These are phyloP conservation scores for Populus pruinosa DNA, from an alignment of 345 rosid genomes.

Conservation along the genomic window DNA sequence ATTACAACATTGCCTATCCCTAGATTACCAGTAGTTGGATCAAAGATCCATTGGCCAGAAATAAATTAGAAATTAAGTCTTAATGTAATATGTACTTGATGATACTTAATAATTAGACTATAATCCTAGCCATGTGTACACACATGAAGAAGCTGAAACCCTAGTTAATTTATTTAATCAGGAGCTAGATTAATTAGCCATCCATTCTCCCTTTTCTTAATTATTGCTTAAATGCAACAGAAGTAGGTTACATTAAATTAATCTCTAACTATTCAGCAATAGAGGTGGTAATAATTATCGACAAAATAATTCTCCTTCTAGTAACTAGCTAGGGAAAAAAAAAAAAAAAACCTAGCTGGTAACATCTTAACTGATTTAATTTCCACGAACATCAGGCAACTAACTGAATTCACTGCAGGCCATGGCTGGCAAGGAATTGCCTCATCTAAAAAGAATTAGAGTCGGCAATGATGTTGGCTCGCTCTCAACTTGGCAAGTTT, in stretches of 20 bases:
- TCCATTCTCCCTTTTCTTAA: not conserved
- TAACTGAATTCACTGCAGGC: not conserved
- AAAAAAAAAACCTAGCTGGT: too few species aligned
- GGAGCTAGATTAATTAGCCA: not conserved
- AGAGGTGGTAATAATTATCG: not conserved
- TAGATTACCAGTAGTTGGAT: too few species aligned
- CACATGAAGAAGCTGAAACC: too few species aligned
- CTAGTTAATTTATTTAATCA: not conserved
- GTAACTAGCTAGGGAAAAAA: too few species aligned
- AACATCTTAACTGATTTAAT: too few species aligned
- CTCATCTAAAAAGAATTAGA: conserved; percentile 18
- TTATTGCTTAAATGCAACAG: not conserved
- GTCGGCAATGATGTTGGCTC: not conserved
- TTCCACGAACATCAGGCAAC: not conserved
- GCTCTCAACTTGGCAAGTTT: not conserved
- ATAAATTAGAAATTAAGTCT: too few species aligned
- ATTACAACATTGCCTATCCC: too few species aligned
- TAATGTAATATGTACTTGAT: too few species aligned
- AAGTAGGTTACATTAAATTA: not conserved
- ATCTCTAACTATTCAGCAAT: not conserved
- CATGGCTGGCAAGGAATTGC: not conserved
- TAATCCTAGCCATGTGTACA: too few species aligned
- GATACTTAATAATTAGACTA: too few species aligned
- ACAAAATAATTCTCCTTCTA: not conserved
- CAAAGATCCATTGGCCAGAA: too few species aligned